Evolutionary conservation across 116 monocot genomes (phyloP).

Genomic region (Iris pallida): DNA sequence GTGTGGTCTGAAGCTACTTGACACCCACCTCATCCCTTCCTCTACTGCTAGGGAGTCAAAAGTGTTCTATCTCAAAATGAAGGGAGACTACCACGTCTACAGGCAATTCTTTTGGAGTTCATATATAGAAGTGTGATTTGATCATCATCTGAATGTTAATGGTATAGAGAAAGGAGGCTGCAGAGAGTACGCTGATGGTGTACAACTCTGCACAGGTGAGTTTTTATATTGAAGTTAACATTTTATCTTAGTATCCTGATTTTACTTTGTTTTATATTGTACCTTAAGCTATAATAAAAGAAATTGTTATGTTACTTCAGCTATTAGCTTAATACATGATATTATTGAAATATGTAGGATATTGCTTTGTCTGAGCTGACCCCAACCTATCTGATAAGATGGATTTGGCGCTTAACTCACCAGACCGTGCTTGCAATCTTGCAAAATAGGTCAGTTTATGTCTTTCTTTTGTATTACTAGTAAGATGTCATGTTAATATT

Average conservation of each 20-base stretch:
- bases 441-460: too few relatives aligned
- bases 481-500: too few relatives aligned
- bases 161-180: conserved; percentile 16
- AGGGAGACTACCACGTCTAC: conserved; percentile 18
- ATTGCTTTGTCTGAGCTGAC: conserved; percentile 3
- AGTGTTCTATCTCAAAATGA: conserved; percentile 20
- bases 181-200: conserved; percentile 8
- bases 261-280: too few relatives aligned
- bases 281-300: too few relatives aligned
- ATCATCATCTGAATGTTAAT: background rate
- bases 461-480: too few relatives aligned
- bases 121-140: background rate
- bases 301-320: too few relatives aligned
- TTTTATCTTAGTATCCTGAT: too few relatives aligned
- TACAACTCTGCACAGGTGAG: conserved; percentile 16
- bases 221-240: too few relatives aligned
- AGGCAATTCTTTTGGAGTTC: background rate
- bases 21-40: conserved; percentile 9
- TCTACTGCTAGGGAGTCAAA: conserved; percentile 10
- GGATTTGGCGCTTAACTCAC: too few relatives aligned
- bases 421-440: too few relatives aligned
- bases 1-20: conserved; percentile 9
- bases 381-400: too few relatives aligned
- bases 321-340: background rate
- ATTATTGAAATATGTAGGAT: conserved; percentile 1